These are phyloP conservation scores for Pseudonitzschia delicatissima DNA, from an alignment of 108 stramenopile species.

Conservation along the genomic window DNA sequence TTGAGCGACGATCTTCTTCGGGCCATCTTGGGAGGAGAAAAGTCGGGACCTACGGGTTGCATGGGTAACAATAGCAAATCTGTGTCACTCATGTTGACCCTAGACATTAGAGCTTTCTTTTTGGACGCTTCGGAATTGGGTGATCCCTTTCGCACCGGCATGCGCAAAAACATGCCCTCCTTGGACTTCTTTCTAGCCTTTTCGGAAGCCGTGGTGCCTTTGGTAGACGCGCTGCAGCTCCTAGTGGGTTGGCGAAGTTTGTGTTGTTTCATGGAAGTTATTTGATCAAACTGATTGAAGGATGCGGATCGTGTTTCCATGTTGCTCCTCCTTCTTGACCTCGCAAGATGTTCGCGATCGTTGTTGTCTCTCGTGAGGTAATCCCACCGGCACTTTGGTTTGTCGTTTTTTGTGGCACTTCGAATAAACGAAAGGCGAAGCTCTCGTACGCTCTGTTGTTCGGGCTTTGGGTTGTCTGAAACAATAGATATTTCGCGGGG, in stretches of 20 bases:
- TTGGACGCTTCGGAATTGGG: not conserved
- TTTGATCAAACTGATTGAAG: too few relatives aligned
- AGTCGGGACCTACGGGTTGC: too few relatives aligned
- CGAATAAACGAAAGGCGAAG: not conserved
- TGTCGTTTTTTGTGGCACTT: not conserved
- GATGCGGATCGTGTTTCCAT: not conserved
- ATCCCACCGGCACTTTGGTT: constrained; percentile 7
- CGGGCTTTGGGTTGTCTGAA: constrained; percentile 9
- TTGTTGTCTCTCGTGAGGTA: constrained; percentile 6
- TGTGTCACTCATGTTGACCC: not conserved
- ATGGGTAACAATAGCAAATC: not conserved
- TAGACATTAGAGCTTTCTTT: not conserved
- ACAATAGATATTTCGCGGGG: not conserved
- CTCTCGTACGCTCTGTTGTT: not conserved
- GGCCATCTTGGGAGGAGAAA: too few relatives aligned
- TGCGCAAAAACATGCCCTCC: not conserved
- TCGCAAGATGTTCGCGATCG: not conserved
- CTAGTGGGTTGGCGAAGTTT: not conserved
- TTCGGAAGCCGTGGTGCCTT: not conserved
- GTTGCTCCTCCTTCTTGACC: not conserved
- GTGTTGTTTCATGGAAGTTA: too few relatives aligned
- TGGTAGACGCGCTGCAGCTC: not conserved
- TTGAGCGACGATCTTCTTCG: too few relatives aligned
- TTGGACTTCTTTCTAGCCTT: not conserved
- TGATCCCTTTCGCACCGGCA: not conserved